Evolutionary conservation across 2,329 filamentous ascomycete species (phyloP), one percentile per base, ranked within the genome.

Genomic region (Myotisia sp.): DNA sequence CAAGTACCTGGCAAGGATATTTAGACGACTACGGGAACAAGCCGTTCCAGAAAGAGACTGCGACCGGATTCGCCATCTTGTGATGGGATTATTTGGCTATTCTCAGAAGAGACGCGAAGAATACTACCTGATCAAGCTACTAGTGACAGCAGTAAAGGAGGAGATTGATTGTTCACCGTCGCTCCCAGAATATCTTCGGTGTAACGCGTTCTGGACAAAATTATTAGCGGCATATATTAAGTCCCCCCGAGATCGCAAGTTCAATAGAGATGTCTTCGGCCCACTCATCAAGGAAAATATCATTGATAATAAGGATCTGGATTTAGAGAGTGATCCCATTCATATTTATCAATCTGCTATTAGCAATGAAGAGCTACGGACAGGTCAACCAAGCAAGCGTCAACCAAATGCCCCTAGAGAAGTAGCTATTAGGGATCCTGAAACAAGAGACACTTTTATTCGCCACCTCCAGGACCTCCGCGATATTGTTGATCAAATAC

Each of bases 81-180:
- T 92, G 59, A 94, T 98, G 85, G 83, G 85, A 6, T 67, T 95
- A 21, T 98, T 95, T 50, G 92, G 90, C 14, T 93, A 95, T 51
- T 87, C 90, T 1, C 90, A 98, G 55, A 98, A 95, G 64, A 74
- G 86, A 42, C 71, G 90, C 52, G 90, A 98, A 56, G 90, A 98
- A 53, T 98, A 95, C 60, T 93, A 94, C 55, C 68, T 98, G 4
- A 65, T 98, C 40, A 94, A 92, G 59, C 67, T 95, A 14, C 76
- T 98, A 37, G 68, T 78, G 10, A 70, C 80, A 33, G 86, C 86
- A 2, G 77, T 87, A 34, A 76, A 76, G 40, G 86, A 95, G 54
- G 87, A 94, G 49, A 71, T 94, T 24, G 80, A 90, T 26, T 68
- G 70, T 23, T 79, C 77, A 45, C 62, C 63, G 26, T 74, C 72